Evolutionary conservation across 768 basidiomycete species (phyloP).

Genomic region (Sporobolomyces phaffii): DNA sequence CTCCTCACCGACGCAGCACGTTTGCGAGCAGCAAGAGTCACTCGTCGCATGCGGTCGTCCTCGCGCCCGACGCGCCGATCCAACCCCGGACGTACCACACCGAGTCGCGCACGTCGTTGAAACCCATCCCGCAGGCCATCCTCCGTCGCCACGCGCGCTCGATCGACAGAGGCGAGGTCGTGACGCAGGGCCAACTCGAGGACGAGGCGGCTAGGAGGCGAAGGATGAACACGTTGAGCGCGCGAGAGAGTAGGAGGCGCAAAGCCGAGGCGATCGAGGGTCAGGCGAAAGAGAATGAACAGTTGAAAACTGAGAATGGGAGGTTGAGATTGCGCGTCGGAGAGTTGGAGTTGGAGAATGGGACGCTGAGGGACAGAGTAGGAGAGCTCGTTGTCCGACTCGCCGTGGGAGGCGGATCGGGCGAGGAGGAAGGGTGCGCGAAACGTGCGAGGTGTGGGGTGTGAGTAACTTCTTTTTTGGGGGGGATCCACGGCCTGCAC

Average conservation of each 20-base stretch:
- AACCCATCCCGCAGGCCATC: slow-evolving; percentile 22
- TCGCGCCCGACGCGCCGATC: slow-evolving; percentile 28
- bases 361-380: neutral
- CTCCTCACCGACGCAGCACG: no score
- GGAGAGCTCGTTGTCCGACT: no score
- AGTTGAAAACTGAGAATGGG: neutral
- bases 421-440: no score
- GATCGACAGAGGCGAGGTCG: neutral
- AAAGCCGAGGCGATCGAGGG: neutral
- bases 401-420: no score
- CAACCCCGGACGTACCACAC: slow-evolving; percentile 20
- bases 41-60: neutral
- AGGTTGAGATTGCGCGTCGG: neutral
- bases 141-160: neutral
- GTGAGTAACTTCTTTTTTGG: no score
- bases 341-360: slow-evolving; percentile 1
- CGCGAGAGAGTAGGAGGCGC: slow-evolving; percentile 11
- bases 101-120: slow-evolving; percentile 21
- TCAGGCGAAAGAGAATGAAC: neutral
- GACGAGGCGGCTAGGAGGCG: neutral
- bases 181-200: neutral
- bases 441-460: no score
- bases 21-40: no score
- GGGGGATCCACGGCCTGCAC: no score
- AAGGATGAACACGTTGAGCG: slow-evolving; percentile 14